phyloP scores from a whole-genome alignment of 2,329 filamentous ascomycete genomes.

The Trichoderma afroharzianum region DNA sequence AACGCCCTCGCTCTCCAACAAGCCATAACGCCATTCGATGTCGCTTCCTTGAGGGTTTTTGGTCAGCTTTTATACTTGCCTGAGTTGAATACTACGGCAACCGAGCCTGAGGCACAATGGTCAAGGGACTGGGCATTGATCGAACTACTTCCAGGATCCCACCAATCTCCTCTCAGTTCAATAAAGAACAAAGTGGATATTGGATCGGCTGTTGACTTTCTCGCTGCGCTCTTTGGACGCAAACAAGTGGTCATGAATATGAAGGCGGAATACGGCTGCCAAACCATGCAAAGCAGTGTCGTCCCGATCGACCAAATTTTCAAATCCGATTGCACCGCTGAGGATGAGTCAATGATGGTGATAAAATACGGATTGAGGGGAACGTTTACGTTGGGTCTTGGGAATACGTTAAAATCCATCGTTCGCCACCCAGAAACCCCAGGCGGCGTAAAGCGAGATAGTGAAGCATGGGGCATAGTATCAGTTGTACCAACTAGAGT shows the following conservation, averaged over 20 bases:
- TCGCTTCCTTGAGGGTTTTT: neutral
- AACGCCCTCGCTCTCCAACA: neutral
- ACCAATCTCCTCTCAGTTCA: neutral
- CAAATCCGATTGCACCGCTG: neutral
- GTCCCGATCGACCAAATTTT: neutral
- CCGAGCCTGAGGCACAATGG: neutral
- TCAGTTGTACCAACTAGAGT: neutral
- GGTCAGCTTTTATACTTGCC: neutral
- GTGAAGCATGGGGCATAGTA: slow-evolving; percentile 3
- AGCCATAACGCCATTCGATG: neutral
- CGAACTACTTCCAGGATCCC: neutral
- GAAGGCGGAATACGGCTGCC: neutral
- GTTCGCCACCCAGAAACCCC: neutral
- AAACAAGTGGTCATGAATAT: neutral
- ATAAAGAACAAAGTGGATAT: neutral
- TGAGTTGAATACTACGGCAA: neutral
- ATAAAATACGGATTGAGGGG: neutral
- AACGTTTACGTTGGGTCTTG: neutral
- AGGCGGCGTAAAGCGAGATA: neutral
- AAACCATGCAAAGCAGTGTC: neutral
- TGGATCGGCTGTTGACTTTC: neutral
- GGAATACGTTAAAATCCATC: neutral
- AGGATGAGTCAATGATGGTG: neutral
- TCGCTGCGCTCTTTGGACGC: neutral
- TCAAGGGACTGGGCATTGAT: neutral